Percentiles rank a stretch among this genome's conserved stretches.
Evolutionary conservation across 2,329 filamentous ascomycete genomes (phyloP).

Genomic region (Teratosphaeria nubilosa): DNA sequence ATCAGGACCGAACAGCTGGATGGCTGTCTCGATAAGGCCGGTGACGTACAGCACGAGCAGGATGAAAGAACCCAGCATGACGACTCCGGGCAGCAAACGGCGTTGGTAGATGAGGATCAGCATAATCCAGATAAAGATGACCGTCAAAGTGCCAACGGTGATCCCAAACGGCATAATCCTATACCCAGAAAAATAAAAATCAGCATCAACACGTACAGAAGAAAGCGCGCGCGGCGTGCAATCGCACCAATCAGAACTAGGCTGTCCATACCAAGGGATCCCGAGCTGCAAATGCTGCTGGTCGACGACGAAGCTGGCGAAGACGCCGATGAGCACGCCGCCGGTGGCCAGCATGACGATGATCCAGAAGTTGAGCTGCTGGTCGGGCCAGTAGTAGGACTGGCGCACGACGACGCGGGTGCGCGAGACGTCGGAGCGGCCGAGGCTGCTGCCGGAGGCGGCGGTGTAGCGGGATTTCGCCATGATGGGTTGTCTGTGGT

Average conservation of each 20-base stretch:
- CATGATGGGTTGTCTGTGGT: background rate
- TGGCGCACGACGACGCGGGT: constrained; percentile 34
- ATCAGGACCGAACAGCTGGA: constrained; percentile 49
- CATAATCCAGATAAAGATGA: constrained; percentile 50
- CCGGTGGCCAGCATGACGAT: constrained; percentile 51
- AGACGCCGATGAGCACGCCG: constrained; percentile 49
- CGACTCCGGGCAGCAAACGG: constrained; percentile 47
- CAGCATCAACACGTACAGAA: background rate
- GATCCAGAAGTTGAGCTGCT: constrained; percentile 55
- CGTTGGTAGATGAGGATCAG: constrained; percentile 46
- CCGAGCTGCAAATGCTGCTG: constrained; percentile 46
- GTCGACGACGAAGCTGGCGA: constrained; percentile 49
- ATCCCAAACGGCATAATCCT: constrained; percentile 59
- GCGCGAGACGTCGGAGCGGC: constrained; percentile 14
- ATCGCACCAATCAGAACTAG: background rate
- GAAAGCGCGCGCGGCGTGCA: background rate
- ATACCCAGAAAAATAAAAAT: background rate
- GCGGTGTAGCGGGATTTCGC: background rate
- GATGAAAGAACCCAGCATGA: constrained; percentile 52
- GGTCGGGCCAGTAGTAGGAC: constrained; percentile 55
- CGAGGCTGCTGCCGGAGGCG: constrained; percentile 15
- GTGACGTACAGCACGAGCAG: constrained; percentile 52
- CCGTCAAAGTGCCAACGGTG: constrained; percentile 44
- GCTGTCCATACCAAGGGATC: constrained; percentile 47
- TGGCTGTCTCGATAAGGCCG: constrained; percentile 51